These are phyloP conservation scores for Cyberlindnera lachancei DNA, from an alignment of 805 yeast genomes.

Conservation along the genomic window DNA sequence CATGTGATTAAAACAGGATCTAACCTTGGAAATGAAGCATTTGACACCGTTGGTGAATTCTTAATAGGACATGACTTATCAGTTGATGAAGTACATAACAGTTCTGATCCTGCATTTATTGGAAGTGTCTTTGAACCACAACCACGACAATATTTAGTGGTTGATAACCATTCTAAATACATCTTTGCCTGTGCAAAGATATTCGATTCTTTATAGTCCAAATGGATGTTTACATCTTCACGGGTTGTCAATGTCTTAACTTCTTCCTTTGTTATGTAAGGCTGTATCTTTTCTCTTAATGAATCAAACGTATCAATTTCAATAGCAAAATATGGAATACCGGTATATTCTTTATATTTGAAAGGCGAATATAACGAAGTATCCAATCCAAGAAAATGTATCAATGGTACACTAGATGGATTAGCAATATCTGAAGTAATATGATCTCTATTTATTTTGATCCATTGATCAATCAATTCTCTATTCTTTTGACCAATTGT, in stretches of 20 bases:
- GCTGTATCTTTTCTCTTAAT: slow-evolving; percentile 4
- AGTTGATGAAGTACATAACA: slow-evolving; percentile 33
- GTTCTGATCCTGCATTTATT: slow-evolving; percentile 60
- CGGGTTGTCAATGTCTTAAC: slow-evolving; percentile 14
- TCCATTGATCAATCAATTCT: slow-evolving; percentile 19
- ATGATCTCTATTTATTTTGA: slow-evolving; percentile 7
- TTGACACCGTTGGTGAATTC: slow-evolving; percentile 43
- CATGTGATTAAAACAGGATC: slow-evolving; percentile 86
- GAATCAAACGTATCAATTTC: slow-evolving; percentile 37
- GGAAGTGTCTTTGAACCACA: slow-evolving; percentile 67
- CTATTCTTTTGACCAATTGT: slow-evolving; percentile 11
- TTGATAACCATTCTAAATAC: slow-evolving; percentile 76
- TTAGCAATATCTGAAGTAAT: slow-evolving; percentile 3
- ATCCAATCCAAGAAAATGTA: slow-evolving; percentile 36
- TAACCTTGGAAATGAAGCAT: slow-evolving; percentile 89
- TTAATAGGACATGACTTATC: slow-evolving; percentile 17
- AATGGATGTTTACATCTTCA: slow-evolving; percentile 17
- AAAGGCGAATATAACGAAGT: slow-evolving; percentile 30
- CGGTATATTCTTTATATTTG: slow-evolving; percentile 43
- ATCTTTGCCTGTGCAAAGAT: slow-evolving; percentile 75
- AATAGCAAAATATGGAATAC: slow-evolving; percentile 58
- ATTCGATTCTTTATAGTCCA: slow-evolving; percentile 43
- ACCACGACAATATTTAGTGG: slow-evolving; percentile 76
- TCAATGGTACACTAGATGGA: slow-evolving; percentile 11
- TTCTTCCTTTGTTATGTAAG: slow-evolving; percentile 2